A percentile compares a stretch with the other conserved stretches of the same genome.
Evolutionary conservation across 768 basidiomycete genomes (phyloP).

Genomic region (Boletus insuetus): DNA sequence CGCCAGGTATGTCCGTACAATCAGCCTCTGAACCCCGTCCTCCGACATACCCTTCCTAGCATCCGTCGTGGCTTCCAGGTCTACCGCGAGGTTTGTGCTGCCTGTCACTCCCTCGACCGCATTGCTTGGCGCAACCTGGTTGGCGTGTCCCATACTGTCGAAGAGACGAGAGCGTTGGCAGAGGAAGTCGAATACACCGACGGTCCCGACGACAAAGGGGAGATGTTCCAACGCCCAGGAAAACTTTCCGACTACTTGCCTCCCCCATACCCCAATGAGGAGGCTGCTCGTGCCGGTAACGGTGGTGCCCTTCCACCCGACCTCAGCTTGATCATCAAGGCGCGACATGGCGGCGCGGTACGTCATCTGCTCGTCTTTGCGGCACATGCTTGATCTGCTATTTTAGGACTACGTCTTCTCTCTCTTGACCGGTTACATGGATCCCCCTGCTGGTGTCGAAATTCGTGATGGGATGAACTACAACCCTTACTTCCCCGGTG

Average conservation of each 20-base stretch:
- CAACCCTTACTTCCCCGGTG: conserved; percentile 98
- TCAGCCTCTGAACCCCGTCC: conserved; percentile 3
- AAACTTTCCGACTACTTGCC: conserved; percentile 98
- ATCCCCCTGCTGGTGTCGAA: conserved; percentile 93
- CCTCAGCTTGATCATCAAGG: conserved; percentile 95
- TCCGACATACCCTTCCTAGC: conserved; percentile 40
- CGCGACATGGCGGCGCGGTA: conserved; percentile 94
- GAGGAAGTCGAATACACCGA: conserved; percentile 97
- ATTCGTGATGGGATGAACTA: conserved; percentile 98
- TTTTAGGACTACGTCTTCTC: conserved; percentile 93
- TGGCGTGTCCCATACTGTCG: conserved; percentile 93
- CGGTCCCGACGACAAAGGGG: conserved; percentile 90
- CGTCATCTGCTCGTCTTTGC: conserved; percentile 32
- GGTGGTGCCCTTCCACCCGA: conserved; percentile 96
- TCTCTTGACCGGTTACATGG: conserved; percentile 94
- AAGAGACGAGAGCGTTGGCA: conserved; percentile 87
- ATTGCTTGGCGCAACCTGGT: conserved; percentile 99
- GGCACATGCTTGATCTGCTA: conserved; percentile 2
- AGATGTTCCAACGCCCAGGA: conserved; percentile 99
- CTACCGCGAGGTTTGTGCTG: conserved; percentile 98
- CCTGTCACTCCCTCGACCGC: conserved; percentile 98
- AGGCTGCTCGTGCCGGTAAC: conserved; percentile 93
- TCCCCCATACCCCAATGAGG: conserved; percentile 92
- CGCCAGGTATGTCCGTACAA: conserved; percentile 64
- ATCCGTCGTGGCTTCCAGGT: conserved; percentile 96